Evolutionary conservation across 768 basidiomycete genomes (phyloP), one percentile per base, ranked within the genome.

Genomic region (Peribolospora baueri): DNA sequence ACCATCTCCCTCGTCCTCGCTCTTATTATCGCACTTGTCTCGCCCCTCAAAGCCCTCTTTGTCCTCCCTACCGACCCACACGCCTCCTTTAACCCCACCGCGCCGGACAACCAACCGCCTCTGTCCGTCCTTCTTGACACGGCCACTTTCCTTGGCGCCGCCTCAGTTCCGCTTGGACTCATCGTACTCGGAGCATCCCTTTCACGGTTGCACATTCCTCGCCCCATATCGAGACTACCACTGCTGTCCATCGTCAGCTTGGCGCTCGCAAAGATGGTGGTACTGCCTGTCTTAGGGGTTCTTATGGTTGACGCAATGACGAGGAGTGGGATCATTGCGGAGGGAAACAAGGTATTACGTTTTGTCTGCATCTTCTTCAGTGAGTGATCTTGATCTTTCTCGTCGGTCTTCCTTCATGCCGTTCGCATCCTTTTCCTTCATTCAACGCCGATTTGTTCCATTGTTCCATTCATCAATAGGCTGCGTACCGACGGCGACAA

Each of bases 71-170:
- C 71, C 1, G 70, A 70, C 1, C 66, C 69, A 1, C 25, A 45
- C 5, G 10, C 58, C 66, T 9, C 42, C 4, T 61, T 56, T 42
- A 76, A 74, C 54, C 71, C 72, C 3, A 48, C 68, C 36, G 76
- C 77, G 0, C 80, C 80, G 0, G 80, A 82, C 59, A 79, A 79
- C 0, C 70, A 74, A 57, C 79, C 81, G 1, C 80, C 80, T 0
- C 74, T 82, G 13, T 72, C 76, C 0, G 73, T 82, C 58, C 48
- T 82, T 43, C 61, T 78, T 54, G 76, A 79, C 54, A 73, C 75
- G 0, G 66, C 74, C 0, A 65, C 68, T 1, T 81, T 82, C 60
- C 70, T 80, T 43, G 79, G 81, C 0, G 73, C 65, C 1, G 79
- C 78, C 1, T 74, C 75, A 3, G 75, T 82, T 0, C 80, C 80